Evolutionary conservation across 805 yeast species (phyloP).

Genomic region (Saccharomycopsis selenospora): DNA sequence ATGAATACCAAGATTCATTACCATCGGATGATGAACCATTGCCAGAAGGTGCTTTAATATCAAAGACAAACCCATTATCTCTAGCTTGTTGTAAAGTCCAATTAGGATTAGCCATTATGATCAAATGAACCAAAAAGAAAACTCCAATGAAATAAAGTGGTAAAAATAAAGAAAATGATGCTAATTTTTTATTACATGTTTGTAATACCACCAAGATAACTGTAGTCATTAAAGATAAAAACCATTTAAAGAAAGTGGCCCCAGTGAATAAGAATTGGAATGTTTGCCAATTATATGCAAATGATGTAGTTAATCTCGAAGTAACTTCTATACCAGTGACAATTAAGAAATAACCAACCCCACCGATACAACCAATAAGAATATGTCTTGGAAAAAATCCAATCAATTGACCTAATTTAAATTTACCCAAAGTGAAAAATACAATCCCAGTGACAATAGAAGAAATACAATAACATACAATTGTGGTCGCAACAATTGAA

Average conservation of each 20-base stretch:
- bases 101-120: constrained; percentile 57
- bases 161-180: constrained; percentile 54
- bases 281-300: constrained; percentile 56
- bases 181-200: constrained; percentile 40
- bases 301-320: constrained; percentile 70
- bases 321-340: constrained; percentile 89
- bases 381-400: constrained; percentile 97
- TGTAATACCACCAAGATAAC: constrained; percentile 53
- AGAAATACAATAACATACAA: constrained; percentile 76
- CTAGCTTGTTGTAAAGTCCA: constrained; percentile 59
- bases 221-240: constrained; percentile 61
- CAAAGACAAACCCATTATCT: constrained; percentile 78
- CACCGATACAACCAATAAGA: constrained; percentile 95
- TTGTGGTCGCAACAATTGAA: constrained; percentile 73
- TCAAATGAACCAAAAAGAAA: constrained; percentile 59
- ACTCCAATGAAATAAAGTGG: constrained; percentile 75
- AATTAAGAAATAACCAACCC: constrained; percentile 89
- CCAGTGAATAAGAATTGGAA: constrained; percentile 39
- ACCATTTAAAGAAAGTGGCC: constrained; percentile 53
- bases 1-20: constrained; percentile 60
- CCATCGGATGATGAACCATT: background rate
- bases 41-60: constrained; percentile 20
- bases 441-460: constrained; percentile 82
- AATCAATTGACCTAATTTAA: constrained; percentile 75
- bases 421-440: constrained; percentile 69